phyloP scores from a whole-genome alignment of 768 basidiomycete species.

The Rhizopogon sp. region DNA sequence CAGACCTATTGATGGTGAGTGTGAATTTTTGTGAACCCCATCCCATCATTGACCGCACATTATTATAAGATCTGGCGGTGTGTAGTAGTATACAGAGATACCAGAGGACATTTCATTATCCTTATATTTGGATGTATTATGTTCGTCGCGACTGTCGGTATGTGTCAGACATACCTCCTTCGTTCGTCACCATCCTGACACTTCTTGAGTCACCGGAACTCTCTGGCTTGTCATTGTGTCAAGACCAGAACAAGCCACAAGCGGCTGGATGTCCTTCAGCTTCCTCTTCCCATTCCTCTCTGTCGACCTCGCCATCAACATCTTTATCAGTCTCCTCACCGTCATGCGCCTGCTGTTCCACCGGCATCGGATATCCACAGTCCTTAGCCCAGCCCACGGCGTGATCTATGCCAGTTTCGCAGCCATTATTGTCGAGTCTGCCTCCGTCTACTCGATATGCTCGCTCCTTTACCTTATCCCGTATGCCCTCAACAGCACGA shows the following conservation, averaged over 20 bases:
- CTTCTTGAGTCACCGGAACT: constrained; percentile 20
- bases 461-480: constrained; percentile 29
- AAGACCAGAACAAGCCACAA: constrained; percentile 12
- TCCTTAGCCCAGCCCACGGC: constrained; percentile 22
- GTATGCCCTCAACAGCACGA: constrained; percentile 14
- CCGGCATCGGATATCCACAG: constrained; percentile 17
- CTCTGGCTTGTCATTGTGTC: constrained; percentile 27
- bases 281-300: constrained; percentile 28
- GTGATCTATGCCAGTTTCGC: constrained; percentile 26
- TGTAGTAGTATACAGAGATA: constrained; percentile 26
- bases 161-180: not conserved
- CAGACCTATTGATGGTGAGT: constrained; percentile 26
- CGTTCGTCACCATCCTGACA: not conserved
- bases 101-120: constrained; percentile 14
- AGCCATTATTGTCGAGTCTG: constrained; percentile 30
- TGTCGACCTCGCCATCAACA: constrained; percentile 28
- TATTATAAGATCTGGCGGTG: constrained; percentile 26
- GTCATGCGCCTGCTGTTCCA: constrained; percentile 27
- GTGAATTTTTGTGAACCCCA: not conserved
- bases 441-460: constrained; percentile 25
- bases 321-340: constrained; percentile 26
- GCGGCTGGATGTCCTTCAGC: constrained; percentile 26
- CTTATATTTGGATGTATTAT: constrained; percentile 13
- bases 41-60: not conserved
- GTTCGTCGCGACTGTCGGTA: constrained; percentile 21